Percentiles rank a stretch among this genome's conserved stretches.
Evolutionary conservation across 1,139 yeast species (phyloP).

Genomic region (Scheffersomyces parashehatae): DNA sequence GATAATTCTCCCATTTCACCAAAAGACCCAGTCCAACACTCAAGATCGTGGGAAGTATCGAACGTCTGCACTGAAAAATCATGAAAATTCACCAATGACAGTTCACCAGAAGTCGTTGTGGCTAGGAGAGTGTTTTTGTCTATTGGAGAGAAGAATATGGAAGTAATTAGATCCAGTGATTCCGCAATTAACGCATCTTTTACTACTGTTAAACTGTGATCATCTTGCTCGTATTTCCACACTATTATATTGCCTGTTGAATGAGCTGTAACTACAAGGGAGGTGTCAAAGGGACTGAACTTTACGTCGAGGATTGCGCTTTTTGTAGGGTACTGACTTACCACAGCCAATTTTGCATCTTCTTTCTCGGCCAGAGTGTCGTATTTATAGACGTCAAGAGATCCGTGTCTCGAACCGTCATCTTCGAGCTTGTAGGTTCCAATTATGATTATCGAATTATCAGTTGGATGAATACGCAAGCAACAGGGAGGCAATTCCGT

Average conservation of each 20-base stretch:
- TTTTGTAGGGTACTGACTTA: conserved; percentile 33
- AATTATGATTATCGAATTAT: conserved; percentile 49
- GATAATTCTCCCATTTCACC: conserved; percentile 56
- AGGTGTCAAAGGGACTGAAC: conserved; percentile 53
- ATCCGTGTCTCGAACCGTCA: conserved; percentile 64
- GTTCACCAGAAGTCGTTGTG: conserved; percentile 63
- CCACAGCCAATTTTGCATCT: conserved; percentile 17
- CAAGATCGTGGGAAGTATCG: conserved; percentile 56
- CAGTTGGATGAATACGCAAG: conserved; percentile 56
- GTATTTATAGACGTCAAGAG: conserved; percentile 61
- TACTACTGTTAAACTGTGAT: conserved; percentile 8
- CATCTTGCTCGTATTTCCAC: conserved; percentile 49
- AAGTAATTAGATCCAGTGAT: conserved; percentile 56
- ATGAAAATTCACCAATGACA: conserved; percentile 33
- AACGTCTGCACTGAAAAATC: conserved; percentile 16
- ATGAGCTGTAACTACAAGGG: conserved; percentile 63
- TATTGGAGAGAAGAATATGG: conserved; percentile 60
- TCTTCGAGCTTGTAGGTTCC: conserved; percentile 81
- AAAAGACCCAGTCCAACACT: conserved; percentile 88
- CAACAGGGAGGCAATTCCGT: conserved; percentile 83
- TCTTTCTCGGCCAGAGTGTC: conserved; percentile 9
- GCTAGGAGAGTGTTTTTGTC: conserved; percentile 35
- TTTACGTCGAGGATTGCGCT: conserved; percentile 82
- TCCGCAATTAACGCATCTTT: conserved; percentile 34
- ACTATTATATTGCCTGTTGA: conserved; percentile 72